Evolutionary conservation across 805 yeast species (phyloP).

Genomic region (Komagataella mondaviorum): DNA sequence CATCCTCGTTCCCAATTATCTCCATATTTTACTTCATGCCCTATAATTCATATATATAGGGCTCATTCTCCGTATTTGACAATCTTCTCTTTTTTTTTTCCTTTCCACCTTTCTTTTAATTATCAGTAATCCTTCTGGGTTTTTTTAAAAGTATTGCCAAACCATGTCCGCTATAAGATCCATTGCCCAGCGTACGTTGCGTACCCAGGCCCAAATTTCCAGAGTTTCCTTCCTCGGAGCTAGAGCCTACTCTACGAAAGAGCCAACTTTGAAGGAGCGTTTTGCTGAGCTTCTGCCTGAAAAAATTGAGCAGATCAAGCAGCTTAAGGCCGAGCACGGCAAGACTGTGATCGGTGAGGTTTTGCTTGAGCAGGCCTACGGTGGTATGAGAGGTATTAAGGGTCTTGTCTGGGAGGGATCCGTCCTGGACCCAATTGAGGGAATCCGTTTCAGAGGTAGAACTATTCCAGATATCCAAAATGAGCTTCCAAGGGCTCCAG

Average conservation of each 20-base stretch:
- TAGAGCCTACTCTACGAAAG: constrained; percentile 5
- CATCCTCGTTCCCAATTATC: background rate
- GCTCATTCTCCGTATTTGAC: background rate
- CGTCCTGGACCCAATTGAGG: constrained; percentile 73
- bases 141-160: background rate
- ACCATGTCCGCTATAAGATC: constrained; percentile 8
- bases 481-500: constrained; percentile 63
- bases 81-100: background rate
- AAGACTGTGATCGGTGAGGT: constrained; percentile 71
- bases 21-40: background rate
- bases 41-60: background rate
- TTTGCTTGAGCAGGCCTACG: constrained; percentile 68
- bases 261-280: constrained; percentile 73
- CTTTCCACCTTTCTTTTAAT: background rate
- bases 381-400: constrained; percentile 85
- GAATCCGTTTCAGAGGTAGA: constrained; percentile 76
- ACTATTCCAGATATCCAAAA: constrained; percentile 71
- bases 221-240: constrained; percentile 1
- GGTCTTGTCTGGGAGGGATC: constrained; percentile 86
- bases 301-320: constrained; percentile 83
- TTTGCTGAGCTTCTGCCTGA: constrained; percentile 87
- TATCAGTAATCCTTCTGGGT: background rate
- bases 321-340: constrained; percentile 85
- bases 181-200: constrained; percentile 7
- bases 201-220: constrained; percentile 4